These are phyloP conservation scores for Globisporangium camurandrum DNA, from an alignment of 352 stramenopile genomes.

Conservation along the genomic window DNA sequence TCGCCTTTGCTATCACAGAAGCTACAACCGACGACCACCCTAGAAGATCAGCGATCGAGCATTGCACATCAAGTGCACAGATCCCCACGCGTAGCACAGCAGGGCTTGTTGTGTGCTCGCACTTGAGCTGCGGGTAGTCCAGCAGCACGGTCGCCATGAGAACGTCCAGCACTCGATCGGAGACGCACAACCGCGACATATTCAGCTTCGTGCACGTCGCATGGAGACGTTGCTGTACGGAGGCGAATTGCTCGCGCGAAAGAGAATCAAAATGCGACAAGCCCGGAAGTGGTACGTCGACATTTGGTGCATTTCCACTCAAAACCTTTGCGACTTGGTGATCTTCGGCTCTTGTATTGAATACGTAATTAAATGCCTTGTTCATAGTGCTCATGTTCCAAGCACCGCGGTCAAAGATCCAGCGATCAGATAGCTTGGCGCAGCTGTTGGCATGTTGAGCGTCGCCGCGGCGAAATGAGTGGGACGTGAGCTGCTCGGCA, in stretches of 20 bases:
- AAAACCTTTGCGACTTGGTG: slow-evolving; percentile 1
- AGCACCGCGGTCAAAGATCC: slow-evolving; percentile 2
- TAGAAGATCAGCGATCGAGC: slow-evolving; percentile 1
- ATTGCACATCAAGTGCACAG: not conserved
- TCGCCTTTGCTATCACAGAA: too few relatives aligned
- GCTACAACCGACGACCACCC: not conserved
- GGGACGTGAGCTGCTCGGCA: slow-evolving; percentile 9
- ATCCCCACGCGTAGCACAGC: not conserved
- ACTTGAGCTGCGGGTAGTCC: slow-evolving; percentile 1
- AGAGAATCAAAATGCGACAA: not conserved
- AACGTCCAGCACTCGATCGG: not conserved
- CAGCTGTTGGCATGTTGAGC: not conserved
- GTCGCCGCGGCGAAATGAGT: slow-evolving; percentile 14
- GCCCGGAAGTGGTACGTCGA: not conserved
- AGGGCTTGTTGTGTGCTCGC: not conserved
- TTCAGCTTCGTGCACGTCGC: not conserved
- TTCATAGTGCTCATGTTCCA: slow-evolving; percentile 5
- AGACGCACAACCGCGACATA: not conserved
- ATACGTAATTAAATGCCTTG: slow-evolving; percentile 10
- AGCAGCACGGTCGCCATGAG: not conserved
- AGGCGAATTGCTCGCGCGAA: not conserved
- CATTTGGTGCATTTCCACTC: not conserved
- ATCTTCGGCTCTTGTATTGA: slow-evolving; percentile 3
- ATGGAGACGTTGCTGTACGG: not conserved
- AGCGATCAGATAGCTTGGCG: not conserved